phyloP scores from a whole-genome alignment of 2,329 filamentous ascomycete genomes.

The Rugonectria rugulosa region DNA sequence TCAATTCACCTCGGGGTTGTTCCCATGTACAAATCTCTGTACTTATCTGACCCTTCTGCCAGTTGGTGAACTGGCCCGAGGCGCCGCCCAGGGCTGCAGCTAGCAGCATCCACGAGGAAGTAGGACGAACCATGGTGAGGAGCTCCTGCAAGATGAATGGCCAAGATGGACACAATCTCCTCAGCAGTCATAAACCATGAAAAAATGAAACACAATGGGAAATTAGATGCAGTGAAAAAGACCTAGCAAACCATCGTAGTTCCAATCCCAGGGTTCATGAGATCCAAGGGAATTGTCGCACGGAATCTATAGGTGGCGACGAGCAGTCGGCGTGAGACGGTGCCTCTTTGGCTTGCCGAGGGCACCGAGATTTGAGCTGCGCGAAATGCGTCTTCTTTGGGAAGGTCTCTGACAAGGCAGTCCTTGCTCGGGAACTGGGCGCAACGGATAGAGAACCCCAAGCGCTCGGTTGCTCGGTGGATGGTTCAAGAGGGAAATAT shows the following conservation, averaged over 20 bases:
- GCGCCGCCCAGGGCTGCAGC: constrained; percentile 24
- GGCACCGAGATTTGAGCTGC: constrained; percentile 1
- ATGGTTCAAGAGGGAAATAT: constrained; percentile 6
- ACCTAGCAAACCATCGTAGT: constrained; percentile 35
- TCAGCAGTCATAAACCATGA: not conserved
- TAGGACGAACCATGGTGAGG: constrained; percentile 29
- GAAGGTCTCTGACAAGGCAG: constrained; percentile 21
- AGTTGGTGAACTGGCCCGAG: constrained; percentile 54
- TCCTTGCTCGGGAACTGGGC: not conserved
- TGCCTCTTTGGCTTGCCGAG: constrained; percentile 5
- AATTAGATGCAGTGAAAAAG: constrained; percentile 26
- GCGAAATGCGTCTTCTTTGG: constrained; percentile 19
- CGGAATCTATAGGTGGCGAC: constrained; percentile 3
- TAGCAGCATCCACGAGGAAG: constrained; percentile 25
- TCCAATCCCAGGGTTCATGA: constrained; percentile 6
- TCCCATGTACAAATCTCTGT: constrained; percentile 67
- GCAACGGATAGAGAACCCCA: constrained; percentile 1
- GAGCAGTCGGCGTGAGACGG: constrained; percentile 1
- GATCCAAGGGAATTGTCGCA: constrained; percentile 13
- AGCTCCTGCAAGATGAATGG: constrained; percentile 7
- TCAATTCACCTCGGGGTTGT: constrained; percentile 51
- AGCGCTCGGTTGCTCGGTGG: constrained; percentile 5
- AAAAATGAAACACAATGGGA: constrained; percentile 11
- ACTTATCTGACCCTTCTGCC: constrained; percentile 61
- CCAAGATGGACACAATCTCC: constrained; percentile 20